Percentiles rank a stretch among this genome's conserved stretches.
phyloP scores from a whole-genome alignment of 148 eudicot species.

The Nepenthes gracilis region DNA sequence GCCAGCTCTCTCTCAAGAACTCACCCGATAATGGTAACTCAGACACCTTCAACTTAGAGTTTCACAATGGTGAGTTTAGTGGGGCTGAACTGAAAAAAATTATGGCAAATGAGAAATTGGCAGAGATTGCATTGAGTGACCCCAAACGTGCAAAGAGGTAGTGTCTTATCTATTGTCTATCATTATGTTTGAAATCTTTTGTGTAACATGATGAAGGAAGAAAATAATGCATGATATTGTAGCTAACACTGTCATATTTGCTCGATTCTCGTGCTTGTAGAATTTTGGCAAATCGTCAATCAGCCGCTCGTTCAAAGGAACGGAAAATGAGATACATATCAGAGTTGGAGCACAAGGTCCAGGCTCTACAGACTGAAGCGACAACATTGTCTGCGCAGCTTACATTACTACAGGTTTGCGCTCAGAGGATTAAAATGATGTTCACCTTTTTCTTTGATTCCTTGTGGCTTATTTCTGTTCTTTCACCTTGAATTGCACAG shows the following conservation, averaged over 20 bases:
- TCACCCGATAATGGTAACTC: constrained; percentile 34
- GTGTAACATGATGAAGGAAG: neutral
- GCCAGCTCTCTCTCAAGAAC: constrained; percentile 64
- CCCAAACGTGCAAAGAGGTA: constrained; percentile 97
- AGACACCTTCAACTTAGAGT: constrained; percentile 61
- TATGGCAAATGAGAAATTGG: constrained; percentile 88
- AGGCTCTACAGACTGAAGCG: constrained; percentile 90
- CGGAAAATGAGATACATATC: constrained; percentile 82
- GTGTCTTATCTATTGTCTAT: neutral
- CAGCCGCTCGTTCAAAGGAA: constrained; percentile 97
- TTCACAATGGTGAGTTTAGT: constrained; percentile 82
- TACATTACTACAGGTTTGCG: constrained; percentile 67
- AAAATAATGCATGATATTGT: neutral
- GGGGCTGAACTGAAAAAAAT: constrained; percentile 84
- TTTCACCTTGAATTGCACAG: constrained; percentile 23
- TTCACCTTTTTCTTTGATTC: neutral
- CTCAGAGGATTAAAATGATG: neutral
- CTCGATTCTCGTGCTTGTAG: constrained; percentile 13
- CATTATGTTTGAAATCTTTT: neutral
- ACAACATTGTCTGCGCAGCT: constrained; percentile 94
- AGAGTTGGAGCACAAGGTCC: constrained; percentile 94
- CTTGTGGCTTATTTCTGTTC: neutral
- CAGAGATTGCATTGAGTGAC: constrained; percentile 76
- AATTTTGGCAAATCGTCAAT: constrained; percentile 92
- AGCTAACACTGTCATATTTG: neutral